Percentiles rank a stretch among this genome's conserved stretches.
These are phyloP conservation scores for Cornus florida DNA, from an alignment of 148 eudicot genomes.

Conservation along the genomic window DNA sequence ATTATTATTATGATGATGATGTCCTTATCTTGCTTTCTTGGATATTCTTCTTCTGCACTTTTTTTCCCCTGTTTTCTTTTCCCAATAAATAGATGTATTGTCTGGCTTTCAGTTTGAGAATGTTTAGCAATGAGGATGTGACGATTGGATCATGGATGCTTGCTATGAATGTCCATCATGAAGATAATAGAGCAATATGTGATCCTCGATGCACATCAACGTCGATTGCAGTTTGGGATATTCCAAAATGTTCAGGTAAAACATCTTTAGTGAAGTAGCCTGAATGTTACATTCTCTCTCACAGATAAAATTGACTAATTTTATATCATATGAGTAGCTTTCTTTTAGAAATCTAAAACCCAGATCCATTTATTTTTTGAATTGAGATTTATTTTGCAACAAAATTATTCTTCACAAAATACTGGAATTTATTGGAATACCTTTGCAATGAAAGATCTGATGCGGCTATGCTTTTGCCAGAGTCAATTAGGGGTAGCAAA, in stretches of 20 bases:
- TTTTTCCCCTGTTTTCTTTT: neutral
- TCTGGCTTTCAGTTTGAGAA: slow-evolving; percentile 47
- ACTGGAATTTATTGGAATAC: no score
- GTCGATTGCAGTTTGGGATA: slow-evolving; percentile 75
- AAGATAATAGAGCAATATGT: slow-evolving; percentile 61
- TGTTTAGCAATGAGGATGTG: slow-evolving; percentile 78
- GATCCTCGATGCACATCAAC: slow-evolving; percentile 61
- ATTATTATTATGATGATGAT: neutral
- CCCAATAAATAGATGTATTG: neutral
- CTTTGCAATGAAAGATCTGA: no score
- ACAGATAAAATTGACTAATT: neutral
- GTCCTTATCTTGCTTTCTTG: neutral
- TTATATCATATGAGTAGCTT: neutral
- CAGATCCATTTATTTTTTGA: neutral
- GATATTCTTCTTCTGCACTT: neutral
- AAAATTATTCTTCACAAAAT: no score
- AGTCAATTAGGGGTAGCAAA: no score
- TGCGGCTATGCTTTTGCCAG: no score
- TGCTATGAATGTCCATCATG: slow-evolving; percentile 69
- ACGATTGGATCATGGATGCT: slow-evolving; percentile 85
- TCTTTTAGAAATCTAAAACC: neutral
- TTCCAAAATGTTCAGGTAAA: slow-evolving; percentile 73
- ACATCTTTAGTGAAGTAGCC: slow-evolving; percentile 2
- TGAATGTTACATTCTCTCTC: neutral
- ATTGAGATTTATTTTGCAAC: no score